Base-by-base conservation (phyloP, 345 rosid genomes). In the Gynandropsis gynandra region DNA sequence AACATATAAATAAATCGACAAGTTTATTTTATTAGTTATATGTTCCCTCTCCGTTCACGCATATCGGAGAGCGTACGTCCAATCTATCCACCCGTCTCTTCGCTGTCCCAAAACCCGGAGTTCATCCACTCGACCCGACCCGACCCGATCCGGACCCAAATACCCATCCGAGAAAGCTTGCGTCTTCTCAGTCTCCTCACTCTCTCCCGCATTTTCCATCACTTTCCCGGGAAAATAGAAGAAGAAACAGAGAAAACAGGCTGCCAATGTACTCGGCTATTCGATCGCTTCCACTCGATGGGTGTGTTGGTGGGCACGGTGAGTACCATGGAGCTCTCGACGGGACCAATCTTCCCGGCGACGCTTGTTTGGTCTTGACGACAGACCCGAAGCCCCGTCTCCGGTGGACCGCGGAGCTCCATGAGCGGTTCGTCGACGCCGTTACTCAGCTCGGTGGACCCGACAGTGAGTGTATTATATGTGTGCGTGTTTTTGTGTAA, bases 301-400 rank as follows among this genome's bases (percentile, higher is more conserved):
- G 79, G 5, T 59, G 57, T 56, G 56, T 66, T 10, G 76, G 42
- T 29, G 76, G 77, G 1, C 75, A 51, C 42, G 49, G 71, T 10
- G 80, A 79, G 1, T 76, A 47, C 42, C 69, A 67, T 32, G 67
- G 69, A 10, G 36, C 83, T 4, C 60, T 81, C 16, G 96, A 89
- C 40, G 86, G 84, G 34, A 74, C 80, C 18, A 80, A 74, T 67
- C 65, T 81, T 38, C 77, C 83, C 34, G 70, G 83, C 10, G 95
- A 83, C 16, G 80, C 90, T 13, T 86, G 96, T 56, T 59, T 89
- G 63, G 90, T 83, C 41, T 68, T 89, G 63, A 86, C 97, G 47
- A 70, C 97, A 50, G 97, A 89, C 74, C 94, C 97, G 8, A 89
- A 86, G 65, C 97, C 97, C 47, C 85, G 96, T 2, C 97, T 89